Evolutionary conservation across 257 asterid species (phyloP), one percentile per base, ranked within the genome.

Genomic region (Buddleja alternifolia): DNA sequence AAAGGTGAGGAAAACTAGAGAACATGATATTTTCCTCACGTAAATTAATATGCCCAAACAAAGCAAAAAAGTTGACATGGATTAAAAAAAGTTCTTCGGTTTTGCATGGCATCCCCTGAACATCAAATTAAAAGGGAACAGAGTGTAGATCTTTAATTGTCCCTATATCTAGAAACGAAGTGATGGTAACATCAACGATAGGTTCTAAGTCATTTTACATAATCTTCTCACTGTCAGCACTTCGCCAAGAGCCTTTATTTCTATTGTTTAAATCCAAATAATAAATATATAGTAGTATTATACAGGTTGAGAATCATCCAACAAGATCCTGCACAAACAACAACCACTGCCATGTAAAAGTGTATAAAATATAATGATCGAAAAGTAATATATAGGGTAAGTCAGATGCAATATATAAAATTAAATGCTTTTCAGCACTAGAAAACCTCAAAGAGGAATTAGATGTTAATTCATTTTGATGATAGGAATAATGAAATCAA

Each of bases 401-500:
- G 59, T 32, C 50, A 60, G 14, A 2, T 23, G 54, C n/a, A 47
- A 53, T 16, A 32, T 29, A 36, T 10, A 10, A 3, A 52, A 3
- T 9, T 52, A 19, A n/a, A 24, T 29, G 42, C 21, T 24, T 8
- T 50, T 11, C 52, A 37, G 10, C 36, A 72, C 32, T 44, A 63
- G 60, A 62, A 48, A 61, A 39, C 54, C 52, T 8, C 6, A 11
- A 60, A 40, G n/a, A n/a, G n/a, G n/a, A n/a, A n/a, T n/a, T n/a
- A 56, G 15, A 54, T 54, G 17, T 40, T 15, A 21, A 58, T 16
- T 36, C 17, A n/a, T n/a, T n/a, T n/a, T n/a, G n/a, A n/a, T n/a
- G n/a, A 44, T 37, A 21, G 23, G 10, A 68, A 25, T 63, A 55
- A 24, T 41, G 11, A 25, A 68, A 55, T 41, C 59, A 69, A 66